A percentile compares a stretch with the other conserved stretches of the same genome.
Conservation (phyloP, 345 rosid species). For the Anacardium occidentale region DNA sequence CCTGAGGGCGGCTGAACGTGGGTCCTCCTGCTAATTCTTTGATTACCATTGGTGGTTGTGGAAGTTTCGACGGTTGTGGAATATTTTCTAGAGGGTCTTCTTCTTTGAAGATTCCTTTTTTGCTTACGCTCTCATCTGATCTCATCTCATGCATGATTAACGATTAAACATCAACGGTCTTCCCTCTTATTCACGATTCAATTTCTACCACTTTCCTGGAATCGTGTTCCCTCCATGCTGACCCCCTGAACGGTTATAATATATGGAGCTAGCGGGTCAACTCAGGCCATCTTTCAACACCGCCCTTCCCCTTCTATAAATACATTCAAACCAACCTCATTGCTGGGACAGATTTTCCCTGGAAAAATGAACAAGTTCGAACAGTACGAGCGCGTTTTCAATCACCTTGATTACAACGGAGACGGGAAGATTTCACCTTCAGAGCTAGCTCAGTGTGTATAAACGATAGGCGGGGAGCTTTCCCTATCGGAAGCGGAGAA, state of each 20-base stretch:
- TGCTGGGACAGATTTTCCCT: too few species aligned
- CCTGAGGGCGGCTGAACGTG: too few species aligned
- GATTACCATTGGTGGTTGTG: neutral
- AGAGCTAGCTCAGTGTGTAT: slow-evolving; percentile 45
- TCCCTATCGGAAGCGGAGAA: slow-evolving; percentile 30
- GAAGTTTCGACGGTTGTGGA: slow-evolving; percentile 1
- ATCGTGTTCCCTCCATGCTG: too few species aligned
- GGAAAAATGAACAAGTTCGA: slow-evolving; percentile 19
- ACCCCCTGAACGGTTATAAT: too few species aligned
- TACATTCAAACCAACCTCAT: neutral
- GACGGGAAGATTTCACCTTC: slow-evolving; percentile 49
- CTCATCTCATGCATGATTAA: neutral
- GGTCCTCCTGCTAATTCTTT: neutral
- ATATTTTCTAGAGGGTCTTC: neutral
- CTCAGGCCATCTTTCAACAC: neutral
- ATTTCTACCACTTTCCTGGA: neutral
- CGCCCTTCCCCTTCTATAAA: neutral
- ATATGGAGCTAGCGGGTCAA: slow-evolving; percentile 14
- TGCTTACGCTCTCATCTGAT: neutral
- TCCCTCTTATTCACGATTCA: neutral
- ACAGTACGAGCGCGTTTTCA: slow-evolving; percentile 43
- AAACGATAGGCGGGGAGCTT: slow-evolving; percentile 36
- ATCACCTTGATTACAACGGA: slow-evolving; percentile 40
- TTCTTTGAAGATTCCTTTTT: neutral
- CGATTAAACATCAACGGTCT: slow-evolving; percentile 10